These are phyloP conservation scores for Cladophialophora chaetospira DNA, from an alignment of 2,329 filamentous ascomycete species.

Conservation along the genomic window DNA sequence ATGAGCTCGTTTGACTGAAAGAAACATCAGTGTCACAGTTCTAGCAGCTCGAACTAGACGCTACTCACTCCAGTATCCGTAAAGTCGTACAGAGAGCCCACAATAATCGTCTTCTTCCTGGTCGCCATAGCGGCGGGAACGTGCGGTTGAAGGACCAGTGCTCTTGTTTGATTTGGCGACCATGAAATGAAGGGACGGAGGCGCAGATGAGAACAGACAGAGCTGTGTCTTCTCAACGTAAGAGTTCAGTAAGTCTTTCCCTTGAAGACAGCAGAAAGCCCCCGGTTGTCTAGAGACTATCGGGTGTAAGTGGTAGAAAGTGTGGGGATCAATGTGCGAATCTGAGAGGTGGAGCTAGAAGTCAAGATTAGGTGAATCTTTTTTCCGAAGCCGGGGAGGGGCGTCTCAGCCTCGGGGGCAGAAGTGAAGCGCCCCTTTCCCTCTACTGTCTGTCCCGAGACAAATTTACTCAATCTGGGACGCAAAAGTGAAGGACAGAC, in stretches of 20 bases:
- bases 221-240: neutral
- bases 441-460: neutral
- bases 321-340: too few relatives aligned
- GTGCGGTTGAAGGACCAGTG: neutral
- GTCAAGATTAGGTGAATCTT: conserved; percentile 13
- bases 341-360: neutral
- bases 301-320: too few relatives aligned
- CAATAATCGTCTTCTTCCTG: conserved; percentile 23
- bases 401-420: conserved; percentile 22
- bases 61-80: conserved; percentile 21
- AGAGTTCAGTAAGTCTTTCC: neutral
- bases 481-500: too few relatives aligned
- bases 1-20: conserved; percentile 22
- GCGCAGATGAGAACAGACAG: neutral
- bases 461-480: too few relatives aligned
- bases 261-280: too few relatives aligned
- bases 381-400: conserved; percentile 11
- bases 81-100: conserved; percentile 23
- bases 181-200: neutral
- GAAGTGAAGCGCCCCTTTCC: neutral
- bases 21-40: neutral
- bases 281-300: too few relatives aligned
- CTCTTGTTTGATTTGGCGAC: conserved; percentile 1
- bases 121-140: conserved; percentile 9
- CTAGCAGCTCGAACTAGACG: neutral